Conservation (phyloP, 192 early-diverging fungal species). For the Backusella parvicylindrica region DNA sequence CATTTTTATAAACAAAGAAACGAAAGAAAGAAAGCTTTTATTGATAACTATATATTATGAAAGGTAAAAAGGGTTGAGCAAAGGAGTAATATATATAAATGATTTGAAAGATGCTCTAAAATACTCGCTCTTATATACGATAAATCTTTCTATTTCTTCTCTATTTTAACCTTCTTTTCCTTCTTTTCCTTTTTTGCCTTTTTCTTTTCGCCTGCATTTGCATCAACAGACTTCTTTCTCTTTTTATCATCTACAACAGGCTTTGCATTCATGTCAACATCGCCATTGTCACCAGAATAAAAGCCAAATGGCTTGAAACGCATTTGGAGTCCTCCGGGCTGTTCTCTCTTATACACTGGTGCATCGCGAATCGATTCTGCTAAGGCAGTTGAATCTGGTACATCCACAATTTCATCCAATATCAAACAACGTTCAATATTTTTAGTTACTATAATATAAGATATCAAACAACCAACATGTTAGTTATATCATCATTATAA, state of each 20-base stretch:
- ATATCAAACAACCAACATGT: too few species aligned
- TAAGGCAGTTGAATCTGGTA: slow-evolving; percentile 26
- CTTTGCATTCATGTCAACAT: not conserved
- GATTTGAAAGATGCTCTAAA: too few species aligned
- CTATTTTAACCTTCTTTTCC: slow-evolving; percentile 31
- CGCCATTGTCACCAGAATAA: slow-evolving; percentile 26
- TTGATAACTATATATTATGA: not conserved
- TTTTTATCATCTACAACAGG: slow-evolving; percentile 17
- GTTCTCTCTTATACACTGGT: slow-evolving; percentile 39
- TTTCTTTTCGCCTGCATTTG: slow-evolving; percentile 23
- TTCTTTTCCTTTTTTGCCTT: slow-evolving; percentile 36
- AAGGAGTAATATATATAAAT: too few species aligned
- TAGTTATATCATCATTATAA: too few species aligned
- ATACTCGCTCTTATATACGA: not conserved
- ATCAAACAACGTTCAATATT: slow-evolving; percentile 28
- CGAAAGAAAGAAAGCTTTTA: not conserved
- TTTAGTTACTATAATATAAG: slow-evolving; percentile 23
- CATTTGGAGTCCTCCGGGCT: slow-evolving; percentile 48
- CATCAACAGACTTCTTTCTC: slow-evolving; percentile 29
- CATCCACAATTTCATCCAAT: slow-evolving; percentile 27
- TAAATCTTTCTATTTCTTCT: slow-evolving; percentile 23
- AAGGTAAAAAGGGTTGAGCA: not conserved
- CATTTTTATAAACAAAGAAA: not conserved
- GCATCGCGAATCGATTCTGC: slow-evolving; percentile 40
- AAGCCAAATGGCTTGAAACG: slow-evolving; percentile 45